Evolutionary conservation across 768 basidiomycete genomes (phyloP).

Genomic region (Chalciporus pseudorubinellus): DNA sequence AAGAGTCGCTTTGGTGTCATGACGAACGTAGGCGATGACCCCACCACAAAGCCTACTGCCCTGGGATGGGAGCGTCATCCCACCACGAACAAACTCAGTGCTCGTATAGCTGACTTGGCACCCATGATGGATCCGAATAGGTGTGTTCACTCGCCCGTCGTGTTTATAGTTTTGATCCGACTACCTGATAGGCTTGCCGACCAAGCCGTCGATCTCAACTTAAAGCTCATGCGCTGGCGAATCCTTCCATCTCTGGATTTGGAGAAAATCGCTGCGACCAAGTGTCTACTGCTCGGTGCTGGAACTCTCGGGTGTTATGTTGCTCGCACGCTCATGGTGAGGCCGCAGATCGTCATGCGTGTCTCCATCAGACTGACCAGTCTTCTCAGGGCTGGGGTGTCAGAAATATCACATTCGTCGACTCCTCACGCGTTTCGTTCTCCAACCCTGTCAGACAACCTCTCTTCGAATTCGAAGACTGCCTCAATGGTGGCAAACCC

Average conservation of each 20-base stretch:
- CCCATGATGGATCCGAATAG: conserved; percentile 94
- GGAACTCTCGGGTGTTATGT: conserved; percentile 98
- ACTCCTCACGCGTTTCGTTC: conserved; percentile 89
- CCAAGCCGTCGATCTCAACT: conserved; percentile 96
- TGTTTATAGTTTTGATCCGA: background rate
- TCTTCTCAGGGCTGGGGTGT: conserved; percentile 86
- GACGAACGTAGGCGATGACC: conserved; percentile 14
- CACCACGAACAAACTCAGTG: conserved; percentile 76
- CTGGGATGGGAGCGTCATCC: conserved; percentile 96
- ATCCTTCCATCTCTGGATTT: conserved; percentile 87
- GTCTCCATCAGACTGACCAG: background rate
- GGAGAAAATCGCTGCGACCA: conserved; percentile 78
- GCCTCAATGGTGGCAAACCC: conserved; percentile 86
- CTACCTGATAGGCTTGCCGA: conserved; percentile 66
- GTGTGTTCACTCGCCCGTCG: conserved; percentile 36
- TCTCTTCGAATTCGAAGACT: conserved; percentile 93
- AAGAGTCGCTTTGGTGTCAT: conserved; percentile 65
- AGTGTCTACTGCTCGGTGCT: conserved; percentile 86
- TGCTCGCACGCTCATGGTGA: conserved; percentile 80
- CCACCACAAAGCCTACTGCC: conserved; percentile 48
- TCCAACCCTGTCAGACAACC: conserved; percentile 98
- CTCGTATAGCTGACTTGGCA: conserved; percentile 85
- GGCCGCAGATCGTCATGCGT: background rate
- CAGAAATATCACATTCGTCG: conserved; percentile 87
- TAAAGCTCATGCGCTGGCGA: conserved; percentile 98